Conservation (phyloP, 2,329 filamentous ascomycete species). For the Calonectria pteridis region DNA sequence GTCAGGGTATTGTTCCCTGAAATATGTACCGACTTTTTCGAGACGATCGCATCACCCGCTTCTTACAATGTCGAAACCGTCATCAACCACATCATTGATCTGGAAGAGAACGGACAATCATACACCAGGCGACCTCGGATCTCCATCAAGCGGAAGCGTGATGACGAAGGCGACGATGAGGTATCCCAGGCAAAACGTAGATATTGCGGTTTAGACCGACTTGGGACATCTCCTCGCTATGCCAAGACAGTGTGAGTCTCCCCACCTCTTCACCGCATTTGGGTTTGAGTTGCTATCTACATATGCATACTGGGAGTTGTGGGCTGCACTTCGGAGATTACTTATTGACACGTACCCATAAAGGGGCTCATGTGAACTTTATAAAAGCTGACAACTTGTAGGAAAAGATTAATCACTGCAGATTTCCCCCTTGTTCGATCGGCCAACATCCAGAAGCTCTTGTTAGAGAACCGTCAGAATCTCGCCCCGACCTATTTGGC, state of each 20-base stretch:
- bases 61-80: conserved; percentile 47
- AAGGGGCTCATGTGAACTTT: not conserved
- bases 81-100: conserved; percentile 56
- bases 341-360: not conserved
- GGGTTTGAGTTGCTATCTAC: not conserved
- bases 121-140: conserved; percentile 51
- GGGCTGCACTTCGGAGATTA: not conserved
- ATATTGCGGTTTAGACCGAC: conserved; percentile 21
- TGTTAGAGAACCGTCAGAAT: conserved; percentile 24
- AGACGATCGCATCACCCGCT: conserved; percentile 41
- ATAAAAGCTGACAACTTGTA: conserved; percentile 23
- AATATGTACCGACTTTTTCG: conserved; percentile 57
- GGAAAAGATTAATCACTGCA: conserved; percentile 33
- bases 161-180: conserved; percentile 38
- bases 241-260: conserved; percentile 28
- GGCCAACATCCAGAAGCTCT: conserved; percentile 20
- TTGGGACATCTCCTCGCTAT: not conserved
- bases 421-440: conserved; percentile 40
- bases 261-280: not conserved
- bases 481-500: conserved; percentile 36
- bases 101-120: conserved; percentile 50
- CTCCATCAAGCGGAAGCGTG: conserved; percentile 58
- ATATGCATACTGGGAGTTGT: not conserved
- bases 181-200: conserved; percentile 29
- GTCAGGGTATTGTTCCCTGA: conserved; percentile 57